Evolutionary conservation across 805 yeast genomes (phyloP).

Genomic region (Martiniozyma abietophila): DNA sequence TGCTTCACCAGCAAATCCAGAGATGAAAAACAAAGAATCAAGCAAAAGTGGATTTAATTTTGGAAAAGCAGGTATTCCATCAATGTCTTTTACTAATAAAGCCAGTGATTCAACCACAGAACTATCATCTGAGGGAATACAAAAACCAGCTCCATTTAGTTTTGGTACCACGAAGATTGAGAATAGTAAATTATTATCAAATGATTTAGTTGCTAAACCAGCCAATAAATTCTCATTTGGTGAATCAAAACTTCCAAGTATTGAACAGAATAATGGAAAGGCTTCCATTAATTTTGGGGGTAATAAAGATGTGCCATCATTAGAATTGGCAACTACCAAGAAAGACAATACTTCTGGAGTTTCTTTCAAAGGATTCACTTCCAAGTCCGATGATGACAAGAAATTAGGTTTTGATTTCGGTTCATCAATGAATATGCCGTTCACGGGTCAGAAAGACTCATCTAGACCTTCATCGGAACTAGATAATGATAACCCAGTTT

Average conservation of each 20-base stretch:
- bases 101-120: not conserved
- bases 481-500: no score
- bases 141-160: not conserved
- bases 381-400: not conserved
- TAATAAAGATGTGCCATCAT: no score
- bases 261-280: constrained; percentile 1
- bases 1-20: constrained; percentile 1
- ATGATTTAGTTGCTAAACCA: not conserved
- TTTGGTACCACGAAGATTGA: not conserved
- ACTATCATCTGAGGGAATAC: not conserved
- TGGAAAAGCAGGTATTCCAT: constrained; percentile 2
- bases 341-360: constrained; percentile 1
- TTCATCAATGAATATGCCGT: not conserved
- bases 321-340: no score
- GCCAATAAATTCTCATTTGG: not conserved
- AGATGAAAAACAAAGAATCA: not conserved
- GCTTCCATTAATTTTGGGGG: constrained; percentile 1
- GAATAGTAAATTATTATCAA: no score
- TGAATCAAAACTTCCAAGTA: no score
- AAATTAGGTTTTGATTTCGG: constrained; percentile 2
- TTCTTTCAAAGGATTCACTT: not conserved
- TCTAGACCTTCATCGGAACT: not conserved
- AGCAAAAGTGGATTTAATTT: not conserved
- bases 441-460: not conserved
- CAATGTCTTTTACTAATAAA: not conserved